These are phyloP conservation scores for Clarireedia monteithiana DNA, from an alignment of 2,329 filamentous ascomycete genomes.

Conservation along the genomic window DNA sequence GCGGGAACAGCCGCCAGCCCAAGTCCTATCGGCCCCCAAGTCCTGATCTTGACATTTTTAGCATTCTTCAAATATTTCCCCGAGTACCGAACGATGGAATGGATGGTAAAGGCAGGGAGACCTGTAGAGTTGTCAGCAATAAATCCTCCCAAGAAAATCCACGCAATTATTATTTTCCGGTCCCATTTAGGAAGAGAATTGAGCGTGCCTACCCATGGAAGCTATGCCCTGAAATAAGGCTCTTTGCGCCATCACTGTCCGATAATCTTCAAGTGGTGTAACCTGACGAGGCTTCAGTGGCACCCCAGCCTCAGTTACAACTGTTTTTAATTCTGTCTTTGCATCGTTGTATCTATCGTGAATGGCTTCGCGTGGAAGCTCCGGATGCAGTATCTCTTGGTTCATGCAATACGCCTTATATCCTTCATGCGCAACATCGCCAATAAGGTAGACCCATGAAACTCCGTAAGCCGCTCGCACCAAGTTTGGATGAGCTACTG, in stretches of 20 bases:
- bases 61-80: conserved; percentile 75
- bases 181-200: conserved; percentile 52
- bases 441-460: conserved; percentile 86
- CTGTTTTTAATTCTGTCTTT: conserved; percentile 14
- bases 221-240: conserved; percentile 86
- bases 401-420: conserved; percentile 93
- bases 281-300: conserved; percentile 37
- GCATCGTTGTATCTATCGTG: conserved; percentile 28
- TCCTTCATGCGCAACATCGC: conserved; percentile 86
- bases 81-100: conserved; percentile 79
- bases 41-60: conserved; percentile 69
- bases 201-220: conserved; percentile 65
- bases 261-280: conserved; percentile 78
- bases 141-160: background rate
- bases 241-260: conserved; percentile 84
- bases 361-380: conserved; percentile 37
- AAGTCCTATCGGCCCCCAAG: conserved; percentile 86
- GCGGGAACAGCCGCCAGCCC: conserved; percentile 72
- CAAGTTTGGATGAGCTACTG: conserved; percentile 77
- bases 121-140: background rate
- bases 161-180: background rate
- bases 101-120: conserved; percentile 24
- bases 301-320: conserved; percentile 11
- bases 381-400: conserved; percentile 64
- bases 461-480: conserved; percentile 81